A percentile compares a stretch with the other conserved stretches of the same genome.
Evolutionary conservation across 805 yeast species (phyloP).

Genomic region (Dipodascopsis tothii): DNA sequence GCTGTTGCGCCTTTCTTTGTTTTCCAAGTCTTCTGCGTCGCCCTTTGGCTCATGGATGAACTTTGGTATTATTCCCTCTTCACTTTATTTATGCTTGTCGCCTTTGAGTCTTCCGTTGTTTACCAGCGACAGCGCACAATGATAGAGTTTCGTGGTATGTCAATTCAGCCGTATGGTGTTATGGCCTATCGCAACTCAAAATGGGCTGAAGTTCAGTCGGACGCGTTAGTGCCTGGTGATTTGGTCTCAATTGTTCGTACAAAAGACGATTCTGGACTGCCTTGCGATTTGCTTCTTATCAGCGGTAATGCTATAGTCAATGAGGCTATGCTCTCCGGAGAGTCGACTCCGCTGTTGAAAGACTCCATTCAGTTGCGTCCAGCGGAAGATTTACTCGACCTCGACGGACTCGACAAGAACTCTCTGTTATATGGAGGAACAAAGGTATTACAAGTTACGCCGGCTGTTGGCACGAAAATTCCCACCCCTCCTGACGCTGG

Average conservation of each 20-base stretch:
- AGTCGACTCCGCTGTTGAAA: conserved; percentile 90
- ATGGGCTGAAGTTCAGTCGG: conserved; percentile 67
- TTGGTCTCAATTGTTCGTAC: conserved; percentile 60
- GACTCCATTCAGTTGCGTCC: conserved; percentile 87
- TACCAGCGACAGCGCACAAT: conserved; percentile 92
- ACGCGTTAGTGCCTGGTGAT: conserved; percentile 84
- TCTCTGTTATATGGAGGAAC: conserved; percentile 93
- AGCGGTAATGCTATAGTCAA: conserved; percentile 93
- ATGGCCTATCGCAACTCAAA: conserved; percentile 59
- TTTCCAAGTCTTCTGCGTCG: conserved; percentile 92
- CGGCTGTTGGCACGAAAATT: conserved; percentile 37
- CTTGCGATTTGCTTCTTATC: conserved; percentile 81
- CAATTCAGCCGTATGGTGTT: conserved; percentile 80
- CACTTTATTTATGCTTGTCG: conserved; percentile 81
- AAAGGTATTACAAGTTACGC: conserved; percentile 73
- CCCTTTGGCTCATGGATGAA: conserved; percentile 92
- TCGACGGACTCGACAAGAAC: conserved; percentile 82
- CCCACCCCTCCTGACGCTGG: conserved; percentile 83
- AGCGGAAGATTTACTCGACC: conserved; percentile 52
- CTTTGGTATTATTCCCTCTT: conserved; percentile 93
- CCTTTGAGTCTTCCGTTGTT: conserved; percentile 90
- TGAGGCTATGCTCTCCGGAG: conserved; percentile 98
- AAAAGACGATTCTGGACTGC: conserved; percentile 82
- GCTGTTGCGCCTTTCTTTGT: conserved; percentile 98
- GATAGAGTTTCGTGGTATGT: conserved; percentile 95